These are phyloP conservation scores for Phytophthora uliginosa DNA, from an alignment of 352 stramenopile genomes.

Conservation along the genomic window DNA sequence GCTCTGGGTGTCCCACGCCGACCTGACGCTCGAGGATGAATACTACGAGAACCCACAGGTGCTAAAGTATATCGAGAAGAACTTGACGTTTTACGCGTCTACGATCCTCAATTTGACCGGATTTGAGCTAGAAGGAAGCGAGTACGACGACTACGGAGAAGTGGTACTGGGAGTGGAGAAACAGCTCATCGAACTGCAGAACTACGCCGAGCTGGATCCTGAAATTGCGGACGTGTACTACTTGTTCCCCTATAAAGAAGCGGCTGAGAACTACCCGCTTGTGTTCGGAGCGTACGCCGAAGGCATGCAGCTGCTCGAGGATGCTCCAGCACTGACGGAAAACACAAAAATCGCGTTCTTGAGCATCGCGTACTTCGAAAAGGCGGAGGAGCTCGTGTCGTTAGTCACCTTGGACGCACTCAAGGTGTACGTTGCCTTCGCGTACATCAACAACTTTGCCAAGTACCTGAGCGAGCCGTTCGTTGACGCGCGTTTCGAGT, in stretches of 20 bases:
- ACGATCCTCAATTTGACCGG: slow-evolving; percentile 51
- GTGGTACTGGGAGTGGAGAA: slow-evolving; percentile 39
- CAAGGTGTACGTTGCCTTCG: slow-evolving; percentile 60
- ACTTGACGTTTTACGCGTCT: slow-evolving; percentile 46
- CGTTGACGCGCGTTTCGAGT: slow-evolving; percentile 87
- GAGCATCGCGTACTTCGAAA: slow-evolving; percentile 61
- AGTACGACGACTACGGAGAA: slow-evolving; percentile 37
- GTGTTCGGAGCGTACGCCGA: slow-evolving; percentile 62
- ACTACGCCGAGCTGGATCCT: slow-evolving; percentile 34
- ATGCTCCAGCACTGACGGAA: slow-evolving; percentile 40
- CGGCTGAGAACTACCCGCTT: slow-evolving; percentile 52
- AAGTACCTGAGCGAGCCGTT: slow-evolving; percentile 66
- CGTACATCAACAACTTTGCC: slow-evolving; percentile 47
- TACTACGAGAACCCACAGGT: slow-evolving; percentile 89
- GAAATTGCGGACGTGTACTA: slow-evolving; percentile 65
- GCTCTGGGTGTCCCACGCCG: slow-evolving; percentile 75
- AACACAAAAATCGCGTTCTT: slow-evolving; percentile 57
- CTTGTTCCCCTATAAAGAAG: slow-evolving; percentile 73
- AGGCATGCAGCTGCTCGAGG: slow-evolving; percentile 53
- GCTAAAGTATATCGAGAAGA: slow-evolving; percentile 42
- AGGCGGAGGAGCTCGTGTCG: slow-evolving; percentile 47
- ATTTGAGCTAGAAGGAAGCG: slow-evolving; percentile 27
- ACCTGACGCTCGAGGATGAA: slow-evolving; percentile 85
- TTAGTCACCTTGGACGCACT: slow-evolving; percentile 48
- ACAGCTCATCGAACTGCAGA: slow-evolving; percentile 39